Evolutionary conservation across 495 filamentous ascomycete genomes (phyloP).

Genomic region (Chaetomium cochliodes): DNA sequence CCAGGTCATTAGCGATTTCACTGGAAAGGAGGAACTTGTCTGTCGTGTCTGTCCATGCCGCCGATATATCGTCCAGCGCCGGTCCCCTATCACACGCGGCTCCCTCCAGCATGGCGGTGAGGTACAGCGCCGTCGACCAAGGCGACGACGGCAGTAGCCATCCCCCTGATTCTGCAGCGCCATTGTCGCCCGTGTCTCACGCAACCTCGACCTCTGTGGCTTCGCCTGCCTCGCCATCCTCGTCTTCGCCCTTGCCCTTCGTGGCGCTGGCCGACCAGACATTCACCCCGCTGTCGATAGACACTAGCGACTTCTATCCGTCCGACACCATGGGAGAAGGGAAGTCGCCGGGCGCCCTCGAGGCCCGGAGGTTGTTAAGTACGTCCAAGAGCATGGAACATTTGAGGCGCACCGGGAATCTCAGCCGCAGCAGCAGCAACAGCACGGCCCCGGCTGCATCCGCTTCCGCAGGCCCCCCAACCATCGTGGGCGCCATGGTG

Average conservation of each 20-base stretch:
- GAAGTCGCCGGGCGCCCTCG: constrained; percentile 8
- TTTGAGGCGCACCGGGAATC: constrained; percentile 27
- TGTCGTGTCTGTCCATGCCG: constrained; percentile 18
- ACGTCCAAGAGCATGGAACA: constrained; percentile 18
- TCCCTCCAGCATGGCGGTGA: constrained; percentile 34
- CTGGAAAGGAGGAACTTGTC: not conserved
- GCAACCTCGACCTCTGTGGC: constrained; percentile 24
- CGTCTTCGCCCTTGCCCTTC: constrained; percentile 30
- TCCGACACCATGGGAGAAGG: constrained; percentile 25
- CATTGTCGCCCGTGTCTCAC: constrained; percentile 25
- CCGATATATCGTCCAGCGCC: not conserved
- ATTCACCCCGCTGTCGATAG: constrained; percentile 49
- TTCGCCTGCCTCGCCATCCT: constrained; percentile 18
- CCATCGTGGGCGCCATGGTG: constrained; percentile 34
- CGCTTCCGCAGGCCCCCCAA: constrained; percentile 18
- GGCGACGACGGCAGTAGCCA: constrained; percentile 29
- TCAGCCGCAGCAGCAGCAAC: constrained; percentile 31
- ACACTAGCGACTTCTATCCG: constrained; percentile 33
- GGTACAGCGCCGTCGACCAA: constrained; percentile 36
- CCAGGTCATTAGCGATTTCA: not conserved
- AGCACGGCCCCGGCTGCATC: constrained; percentile 26
- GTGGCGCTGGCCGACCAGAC: constrained; percentile 38
- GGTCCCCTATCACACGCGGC: constrained; percentile 15
- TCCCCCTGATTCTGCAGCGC: constrained; percentile 17
- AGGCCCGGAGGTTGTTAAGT: constrained; percentile 16